Base-by-base conservation (phyloP, 768 basidiomycete species). In the Lactifluus rugatus region DNA sequence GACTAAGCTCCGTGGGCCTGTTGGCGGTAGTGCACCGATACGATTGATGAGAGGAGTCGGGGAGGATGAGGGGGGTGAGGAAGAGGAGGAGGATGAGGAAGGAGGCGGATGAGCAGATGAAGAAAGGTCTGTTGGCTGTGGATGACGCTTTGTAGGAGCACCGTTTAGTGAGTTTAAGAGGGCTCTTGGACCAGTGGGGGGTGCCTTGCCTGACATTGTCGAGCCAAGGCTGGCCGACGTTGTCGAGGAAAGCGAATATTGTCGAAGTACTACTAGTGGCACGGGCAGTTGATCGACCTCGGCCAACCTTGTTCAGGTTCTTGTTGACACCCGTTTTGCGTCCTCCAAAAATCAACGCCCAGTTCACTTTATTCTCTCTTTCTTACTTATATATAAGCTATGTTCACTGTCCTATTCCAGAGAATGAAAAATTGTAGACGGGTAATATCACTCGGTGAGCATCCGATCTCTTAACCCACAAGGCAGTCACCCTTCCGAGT, bases 201-300 rank as follows among this genome's bases (percentile, higher is more conserved):
- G 87, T 52, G 80, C 82, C 74, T 84, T 87, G 68, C 86, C 85
- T 71, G 86, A 87, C 87, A 89, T 87, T 59, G 61, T 50, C 67
- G 57, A 61, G 62, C 46, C 49, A 62, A 48, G 56, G 42, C 26
- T 41, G 66, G 51, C 58, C 56, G 59, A 56, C 59, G 59, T 56
- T 51, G 59, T 60, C 54, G 59, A 60, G 44, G 59, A 56, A 48
- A 50, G 42, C 34, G 54, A 56, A 50, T 49, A 37, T 53, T 39
- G 57, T 28, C n/a, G 25, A 34, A 50, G 49, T 19, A 42, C 8
- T 19, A 42, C 8, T 3, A 10, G 41, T 42, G n/a, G 41, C 37
- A 39, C 16, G 32, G 17, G 49, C 25, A 39, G 56, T 57, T 52
- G 56, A 57, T 57, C 50, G 56, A 57, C 25, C 5, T 36, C 31